Base-by-base conservation (phyloP, 805 yeast species). In the Saturnispora bothae region DNA sequence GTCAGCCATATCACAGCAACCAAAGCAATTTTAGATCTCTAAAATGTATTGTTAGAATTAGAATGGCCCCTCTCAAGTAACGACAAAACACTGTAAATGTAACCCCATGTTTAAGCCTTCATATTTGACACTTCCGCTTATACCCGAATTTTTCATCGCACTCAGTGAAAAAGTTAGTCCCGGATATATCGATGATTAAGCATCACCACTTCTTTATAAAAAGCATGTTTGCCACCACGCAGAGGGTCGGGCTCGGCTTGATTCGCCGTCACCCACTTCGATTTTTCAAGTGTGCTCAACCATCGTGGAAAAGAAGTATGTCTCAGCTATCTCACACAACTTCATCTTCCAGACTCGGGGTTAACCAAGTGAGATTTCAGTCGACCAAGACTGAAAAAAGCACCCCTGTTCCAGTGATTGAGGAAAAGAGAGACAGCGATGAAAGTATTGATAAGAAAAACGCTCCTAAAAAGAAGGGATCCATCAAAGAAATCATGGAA, bases 401-500 rank as follows among this genome's bases (percentile, higher is more conserved):
- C 6, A 6, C 6, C 6, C 25, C 25, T 7, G 10, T 22, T 6
- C 10, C 25, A n/a, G 15, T n/a, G n/a, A n/a, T n/a, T n/a, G n/a
- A n/a, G n/a, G n/a, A n/a, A n/a, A n/a, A n/a, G n/a, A n/a, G n/a
- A n/a, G n/a, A n/a, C n/a, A n/a, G n/a, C n/a, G n/a, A n/a, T n/a
- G n/a, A n/a, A n/a, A n/a, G n/a, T n/a, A n/a, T n/a, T n/a, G n/a
- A n/a, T n/a, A 33, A 23, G 27, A 17, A n/a, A 10, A 10, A 26
- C 28, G n/a, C 28, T 8, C 31, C 25, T 2, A 44, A 45, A 12
- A 50, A 47, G 36, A 45, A 44, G 26, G 39, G 55, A 3, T 47
- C 60, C 4, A 44, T 56, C 18, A 40, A 49, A 3, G 78, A 73
- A 40, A 58, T 73, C 15, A 16, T 49, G 37, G 54, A 82, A 30